These are phyloP conservation scores for Talaromyces trachyspermus DNA, from an alignment of 495 filamentous ascomycete genomes.

Conservation along the genomic window DNA sequence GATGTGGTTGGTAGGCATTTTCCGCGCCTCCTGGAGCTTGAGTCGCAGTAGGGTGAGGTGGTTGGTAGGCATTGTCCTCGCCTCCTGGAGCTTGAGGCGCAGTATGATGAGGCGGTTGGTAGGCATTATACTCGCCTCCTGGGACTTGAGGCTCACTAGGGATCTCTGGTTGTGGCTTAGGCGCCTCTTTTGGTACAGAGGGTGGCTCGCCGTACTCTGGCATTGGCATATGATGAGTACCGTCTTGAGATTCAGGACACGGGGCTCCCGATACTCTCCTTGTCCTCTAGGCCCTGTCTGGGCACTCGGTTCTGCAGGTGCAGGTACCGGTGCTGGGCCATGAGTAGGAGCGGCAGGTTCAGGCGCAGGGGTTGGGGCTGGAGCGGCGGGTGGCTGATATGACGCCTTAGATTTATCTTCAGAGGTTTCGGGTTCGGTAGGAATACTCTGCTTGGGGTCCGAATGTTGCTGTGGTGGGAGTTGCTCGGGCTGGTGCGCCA, in stretches of 20 bases:
- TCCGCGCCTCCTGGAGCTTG: too few species aligned
- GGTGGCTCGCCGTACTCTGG: neutral
- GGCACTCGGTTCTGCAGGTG: neutral
- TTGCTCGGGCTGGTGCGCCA: constrained; percentile 3
- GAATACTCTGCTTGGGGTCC: constrained; percentile 2
- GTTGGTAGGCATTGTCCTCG: too few species aligned
- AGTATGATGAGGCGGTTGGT: too few species aligned
- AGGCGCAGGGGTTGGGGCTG: neutral
- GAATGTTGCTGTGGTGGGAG: constrained; percentile 7
- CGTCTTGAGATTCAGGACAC: neutral
- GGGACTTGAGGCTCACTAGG: too few species aligned
- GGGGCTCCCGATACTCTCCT: too few species aligned
- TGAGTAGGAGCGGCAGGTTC: neutral
- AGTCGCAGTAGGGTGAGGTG: too few species aligned
- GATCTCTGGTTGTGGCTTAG: too few species aligned
- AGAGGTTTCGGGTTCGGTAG: neutral
- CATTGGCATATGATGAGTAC: neutral
- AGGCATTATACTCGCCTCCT: too few species aligned
- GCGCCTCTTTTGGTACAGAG: neutral
- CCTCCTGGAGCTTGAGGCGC: too few species aligned
- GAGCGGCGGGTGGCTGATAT: neutral
- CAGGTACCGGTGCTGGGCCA: neutral
- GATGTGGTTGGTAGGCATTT: too few species aligned
- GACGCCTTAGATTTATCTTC: neutral
- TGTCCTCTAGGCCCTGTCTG: too few species aligned